phyloP scores from a whole-genome alignment of 2,329 filamentous ascomycete species.

The Colletotrichum melonis region DNA sequence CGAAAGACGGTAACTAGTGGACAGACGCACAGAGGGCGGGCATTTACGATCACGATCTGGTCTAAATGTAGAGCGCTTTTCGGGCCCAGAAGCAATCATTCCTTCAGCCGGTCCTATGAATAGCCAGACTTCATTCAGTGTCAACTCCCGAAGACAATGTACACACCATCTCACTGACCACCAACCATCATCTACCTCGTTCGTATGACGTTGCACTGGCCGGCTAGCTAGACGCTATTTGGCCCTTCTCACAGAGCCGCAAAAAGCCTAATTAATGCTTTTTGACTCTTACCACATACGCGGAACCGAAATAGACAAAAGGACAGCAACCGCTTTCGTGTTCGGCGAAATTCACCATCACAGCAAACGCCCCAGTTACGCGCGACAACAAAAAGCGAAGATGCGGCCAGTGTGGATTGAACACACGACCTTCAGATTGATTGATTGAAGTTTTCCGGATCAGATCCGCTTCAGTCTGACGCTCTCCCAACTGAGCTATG shows the following conservation, averaged over 20 bases:
- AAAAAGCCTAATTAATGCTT: too few relatives aligned
- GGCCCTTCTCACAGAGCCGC: too few relatives aligned
- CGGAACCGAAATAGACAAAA: too few relatives aligned
- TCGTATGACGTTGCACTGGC: too few relatives aligned
- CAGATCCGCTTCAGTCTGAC: slow-evolving; percentile 31
- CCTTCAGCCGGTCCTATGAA: background rate
- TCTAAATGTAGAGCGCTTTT: background rate
- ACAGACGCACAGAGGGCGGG: background rate
- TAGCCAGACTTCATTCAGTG: background rate
- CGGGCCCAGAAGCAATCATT: background rate
- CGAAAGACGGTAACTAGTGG: background rate
- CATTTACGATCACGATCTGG: background rate
- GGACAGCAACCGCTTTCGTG: background rate
- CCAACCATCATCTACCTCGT: too few relatives aligned
- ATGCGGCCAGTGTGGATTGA: slow-evolving; percentile 37
- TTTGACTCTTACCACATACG: too few relatives aligned
- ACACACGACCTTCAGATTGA: slow-evolving; percentile 36
- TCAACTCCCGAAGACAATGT: too few relatives aligned
- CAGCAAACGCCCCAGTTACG: background rate
- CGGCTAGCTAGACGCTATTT: too few relatives aligned
- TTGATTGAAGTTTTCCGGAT: slow-evolving; percentile 30
- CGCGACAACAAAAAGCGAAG: slow-evolving; percentile 1
- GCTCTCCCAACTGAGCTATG: slow-evolving; percentile 37
- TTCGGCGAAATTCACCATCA: too few relatives aligned
- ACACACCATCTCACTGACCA: too few relatives aligned